Percentiles rank a stretch among this genome's conserved stretches.
Evolutionary conservation across 345 rosid species (phyloP).

Genomic region (Gynandropsis gynandra): DNA sequence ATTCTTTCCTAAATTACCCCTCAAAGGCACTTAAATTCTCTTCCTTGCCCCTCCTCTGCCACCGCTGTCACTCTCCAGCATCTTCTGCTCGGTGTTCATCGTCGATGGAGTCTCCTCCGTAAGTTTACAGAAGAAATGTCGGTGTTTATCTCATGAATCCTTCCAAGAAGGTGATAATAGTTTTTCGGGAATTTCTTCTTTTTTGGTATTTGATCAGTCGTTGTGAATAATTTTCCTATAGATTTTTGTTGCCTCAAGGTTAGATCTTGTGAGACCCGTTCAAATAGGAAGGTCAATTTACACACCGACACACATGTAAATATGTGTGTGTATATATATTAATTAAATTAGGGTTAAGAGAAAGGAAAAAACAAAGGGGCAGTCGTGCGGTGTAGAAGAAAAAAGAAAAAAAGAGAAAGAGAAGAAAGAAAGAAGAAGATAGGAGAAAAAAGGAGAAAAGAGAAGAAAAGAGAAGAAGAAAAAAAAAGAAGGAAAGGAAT

Average conservation of each 20-base stretch:
- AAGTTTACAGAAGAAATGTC: constrained; percentile 85
- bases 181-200: not conserved
- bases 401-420: too few relatives aligned
- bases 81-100: constrained; percentile 26
- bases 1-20: constrained; percentile 26
- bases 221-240: constrained; percentile 20
- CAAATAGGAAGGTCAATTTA: too few relatives aligned
- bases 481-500: too few relatives aligned
- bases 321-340: too few relatives aligned
- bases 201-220: not conserved
- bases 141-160: constrained; percentile 82
- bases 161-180: constrained; percentile 57
- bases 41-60: constrained; percentile 22
- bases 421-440: too few relatives aligned
- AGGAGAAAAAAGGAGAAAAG: too few relatives aligned
- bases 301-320: too few relatives aligned
- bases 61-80: constrained; percentile 14
- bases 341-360: too few relatives aligned
- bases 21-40: constrained; percentile 23
- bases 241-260: constrained; percentile 87
- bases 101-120: constrained; percentile 75
- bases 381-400: too few relatives aligned
- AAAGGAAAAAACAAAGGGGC: too few relatives aligned
- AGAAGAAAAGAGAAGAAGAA: too few relatives aligned
- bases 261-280: too few relatives aligned